Evolutionary conservation across 2,329 filamentous ascomycete genomes (phyloP), one percentile per base, ranked within the genome.

Genomic region (Aureobasidium melanogenum): DNA sequence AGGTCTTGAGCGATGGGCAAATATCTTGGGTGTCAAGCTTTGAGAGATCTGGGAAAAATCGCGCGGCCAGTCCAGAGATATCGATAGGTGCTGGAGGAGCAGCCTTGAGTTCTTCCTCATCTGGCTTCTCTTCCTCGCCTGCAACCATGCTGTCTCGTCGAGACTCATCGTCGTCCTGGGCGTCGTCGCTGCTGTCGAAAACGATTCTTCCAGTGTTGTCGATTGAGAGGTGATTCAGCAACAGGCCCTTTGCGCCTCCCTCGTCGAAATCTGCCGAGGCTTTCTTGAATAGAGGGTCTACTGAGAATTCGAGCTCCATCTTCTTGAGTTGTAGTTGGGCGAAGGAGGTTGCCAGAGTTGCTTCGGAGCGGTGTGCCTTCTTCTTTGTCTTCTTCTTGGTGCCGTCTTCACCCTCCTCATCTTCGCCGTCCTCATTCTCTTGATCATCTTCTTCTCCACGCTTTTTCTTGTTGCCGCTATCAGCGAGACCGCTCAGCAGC

Each of bases 241-340:
- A 80, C 44, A 99, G 80, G 22, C 94, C 94, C 75, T 97, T 99
- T 61, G 94, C 94, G 61, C 94, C 94, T 22, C 94, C 94, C 76
- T 99, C 94, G 71, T 99, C 94, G 66, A 99, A 99, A 76, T 99
- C 94, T 46, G 94, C 94, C 6, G 93, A 96, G 0, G 93, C 93
- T 71, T 99, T 99, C 72, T 99, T 99, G 82, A 99, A 99, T n/a
- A 99, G 77, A 2, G 94, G 94, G 70, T 99, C 94, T 5, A 99
- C 93, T 0, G 92, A 87, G 66, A 99, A 97, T 70, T 99, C 94
- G 47, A 97, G 82, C 68, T 99, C 94, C 69, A 99, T 92, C 75
- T 97, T 99, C 76, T 99, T 99, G 68, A 97, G 80, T 72, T 96
- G 91, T 60, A 99, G 73, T 19, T 92, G 87, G 44, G 88, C 84